Evolutionary conservation across 768 basidiomycete species (phyloP).

Genomic region (Tephrocybe sp.): DNA sequence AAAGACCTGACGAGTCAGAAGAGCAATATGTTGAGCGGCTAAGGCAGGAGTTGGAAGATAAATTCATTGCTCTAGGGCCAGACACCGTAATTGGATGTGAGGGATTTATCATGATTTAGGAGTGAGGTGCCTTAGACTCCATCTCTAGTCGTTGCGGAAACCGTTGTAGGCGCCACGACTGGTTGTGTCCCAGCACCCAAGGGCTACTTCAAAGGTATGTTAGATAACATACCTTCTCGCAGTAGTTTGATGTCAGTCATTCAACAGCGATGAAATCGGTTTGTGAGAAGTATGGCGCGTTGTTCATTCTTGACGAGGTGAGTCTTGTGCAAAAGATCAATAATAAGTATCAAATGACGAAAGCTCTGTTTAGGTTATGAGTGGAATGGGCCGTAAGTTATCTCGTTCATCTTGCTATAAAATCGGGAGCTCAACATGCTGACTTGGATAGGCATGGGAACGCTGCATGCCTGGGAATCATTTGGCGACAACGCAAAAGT

Average conservation of each 20-base stretch:
- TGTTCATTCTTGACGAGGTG: conserved; percentile 86
- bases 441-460: conserved; percentile 70
- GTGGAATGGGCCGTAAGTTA: conserved; percentile 81
- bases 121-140: background rate
- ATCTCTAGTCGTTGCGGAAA: conserved; percentile 70
- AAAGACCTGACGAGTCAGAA: conserved; percentile 64
- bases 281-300: conserved; percentile 69
- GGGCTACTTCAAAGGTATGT: conserved; percentile 70
- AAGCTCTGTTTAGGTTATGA: conserved; percentile 64
- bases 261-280: conserved; percentile 70
- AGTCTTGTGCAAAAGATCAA: too few species aligned
- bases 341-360: too few species aligned
- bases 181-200: conserved; percentile 75
- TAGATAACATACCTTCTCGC: background rate
- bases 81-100: conserved; percentile 80
- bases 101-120: conserved; percentile 22
- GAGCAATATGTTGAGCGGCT: conserved; percentile 79
- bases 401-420: background rate
- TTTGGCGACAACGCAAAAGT: conserved; percentile 70
- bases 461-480: conserved; percentile 82
- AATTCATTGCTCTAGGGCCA: conserved; percentile 79
- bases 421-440: background rate
- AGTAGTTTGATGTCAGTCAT: background rate
- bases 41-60: conserved; percentile 78
- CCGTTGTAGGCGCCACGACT: conserved; percentile 83